Base-by-base conservation (phyloP, 208 protist species). In the Acanthamoeba triangularis region DNA sequence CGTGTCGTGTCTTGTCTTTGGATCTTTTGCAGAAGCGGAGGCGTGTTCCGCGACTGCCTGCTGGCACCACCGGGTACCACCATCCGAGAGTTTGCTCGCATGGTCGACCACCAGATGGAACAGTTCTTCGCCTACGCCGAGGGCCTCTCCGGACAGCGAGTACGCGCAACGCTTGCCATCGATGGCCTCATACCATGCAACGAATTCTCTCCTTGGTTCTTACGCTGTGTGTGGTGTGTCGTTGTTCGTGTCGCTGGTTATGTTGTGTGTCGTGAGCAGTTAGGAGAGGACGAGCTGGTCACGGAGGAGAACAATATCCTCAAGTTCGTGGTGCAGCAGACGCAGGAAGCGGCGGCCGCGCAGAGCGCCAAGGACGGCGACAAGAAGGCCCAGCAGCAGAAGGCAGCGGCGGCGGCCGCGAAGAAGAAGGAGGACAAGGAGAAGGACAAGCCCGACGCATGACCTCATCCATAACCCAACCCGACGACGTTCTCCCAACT, bases 81-180 rank as follows among this genome's bases (percentile, higher is more conserved):
- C 59, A 91, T 97, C 4, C 85, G 96, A 69, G 96, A 97, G 52
- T 94, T 97, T 61, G 95, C 95, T 6, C 74, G 80, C 69, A 90
- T 96, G 37, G 49, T 97, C 14, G 85, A 95, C 72, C 96, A 90
- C 52, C 91, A 97, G 37, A 61, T 97, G 33, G 96, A 97, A 25
- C 94, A 96, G 94, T 93, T 93, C 63, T 96, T 96, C 61, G 49
- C 95, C 37, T 97, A 97, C 67, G 95, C 96, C 30, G 96, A 97
- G 65, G 96, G 95, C 33, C 44, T 97, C 3, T 96, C 49, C 88
- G 96, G 95, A 47, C 93, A 96, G 61, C 88, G 96, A 72, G 74
- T 97, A 59, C 35, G 90, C 59, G 18, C 16, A 8, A 30, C 82
- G 14, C 52, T 35, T n/a, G 74, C 65, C 25, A 3, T 78, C 23